Base-by-base conservation (phyloP, 192 early-diverging fungal genomes). In the Backusella morwellensis region DNA sequence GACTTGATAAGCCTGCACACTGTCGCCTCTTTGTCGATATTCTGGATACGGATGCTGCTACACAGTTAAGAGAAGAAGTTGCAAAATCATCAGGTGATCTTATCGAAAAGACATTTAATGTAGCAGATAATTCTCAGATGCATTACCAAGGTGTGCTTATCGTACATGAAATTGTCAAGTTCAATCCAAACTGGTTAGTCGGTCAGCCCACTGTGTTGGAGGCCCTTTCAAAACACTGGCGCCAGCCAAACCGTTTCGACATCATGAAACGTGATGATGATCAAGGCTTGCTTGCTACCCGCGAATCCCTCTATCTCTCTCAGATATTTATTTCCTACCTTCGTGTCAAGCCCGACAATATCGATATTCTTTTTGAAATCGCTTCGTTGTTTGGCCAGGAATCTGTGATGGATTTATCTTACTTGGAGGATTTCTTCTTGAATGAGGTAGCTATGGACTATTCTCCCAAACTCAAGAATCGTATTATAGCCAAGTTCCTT, bases 401-500 rank as follows among this genome's bases (percentile, higher is more conserved):
- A 41, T 92, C 91, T 36, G 78, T 92, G 15, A 81, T 94, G 44
- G 93, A 95, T 71, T 80, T 85, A 35, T 84, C 85, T 44, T 84
- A 85, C 29, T 72, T 96, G 9, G 87, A 89, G 76, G 83, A 87
- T 56, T 97, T 95, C 76, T 87, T 93, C 36, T 90, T 87, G 66
- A 85, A 96, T 69, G 87, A 92, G 36, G 87, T 95, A 2, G 86
- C 86, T 2, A 78, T 91, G 41, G 81, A 87, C 40, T 91, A 85
- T 26, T 70, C 86, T 0, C 71, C 86, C 4, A 70, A 78, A 8
- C 86, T 88, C 68, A 95, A 93, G 80, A 88, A 91, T 69, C 78
- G 79, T 0, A 92, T 98, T 50, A 68, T 97, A 32, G 87, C 92
- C 59, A 88, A 88, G 29, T 98, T 96, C 82, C 83, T 98, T 71